phyloP scores from a whole-genome alignment of 2,329 filamentous ascomycete genomes.

The Ophiostoma triangulosporum region DNA sequence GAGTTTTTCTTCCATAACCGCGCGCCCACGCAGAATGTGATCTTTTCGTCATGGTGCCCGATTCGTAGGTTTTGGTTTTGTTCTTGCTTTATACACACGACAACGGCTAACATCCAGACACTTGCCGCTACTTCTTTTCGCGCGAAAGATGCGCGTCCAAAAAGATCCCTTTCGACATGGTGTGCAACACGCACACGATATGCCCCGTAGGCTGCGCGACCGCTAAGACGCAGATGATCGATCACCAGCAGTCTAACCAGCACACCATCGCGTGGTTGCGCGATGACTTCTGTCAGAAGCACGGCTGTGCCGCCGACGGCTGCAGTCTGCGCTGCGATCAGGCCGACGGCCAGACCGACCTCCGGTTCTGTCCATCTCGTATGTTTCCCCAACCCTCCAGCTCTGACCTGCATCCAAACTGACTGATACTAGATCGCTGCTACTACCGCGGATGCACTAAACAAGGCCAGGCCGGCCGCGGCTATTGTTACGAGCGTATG shows the following conservation, averaged over 20 bases:
- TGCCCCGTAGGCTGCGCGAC: not conserved
- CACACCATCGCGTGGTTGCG: not conserved
- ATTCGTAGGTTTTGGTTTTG: not conserved
- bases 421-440: constrained; percentile 1
- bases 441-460: not conserved
- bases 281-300: not conserved
- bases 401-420: not conserved
- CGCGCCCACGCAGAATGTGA: not conserved
- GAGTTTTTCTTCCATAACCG: constrained; percentile 3
- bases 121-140: constrained; percentile 11
- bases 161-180: not conserved
- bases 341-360: not conserved
- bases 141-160: constrained; percentile 3
- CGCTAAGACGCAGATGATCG: not conserved
- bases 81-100: not conserved
- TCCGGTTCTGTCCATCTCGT: not conserved
- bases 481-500: not conserved
- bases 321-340: not conserved
- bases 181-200: constrained; percentile 7
- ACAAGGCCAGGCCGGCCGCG: not conserved
- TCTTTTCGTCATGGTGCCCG: not conserved
- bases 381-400: not conserved
- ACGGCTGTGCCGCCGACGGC: not conserved
- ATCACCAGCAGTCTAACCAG: not conserved
- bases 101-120: constrained; percentile 5